Percentiles rank a stretch among this genome's conserved stretches.
phyloP scores from a whole-genome alignment of 495 filamentous ascomycete genomes.

The Neurospora sp. region DNA sequence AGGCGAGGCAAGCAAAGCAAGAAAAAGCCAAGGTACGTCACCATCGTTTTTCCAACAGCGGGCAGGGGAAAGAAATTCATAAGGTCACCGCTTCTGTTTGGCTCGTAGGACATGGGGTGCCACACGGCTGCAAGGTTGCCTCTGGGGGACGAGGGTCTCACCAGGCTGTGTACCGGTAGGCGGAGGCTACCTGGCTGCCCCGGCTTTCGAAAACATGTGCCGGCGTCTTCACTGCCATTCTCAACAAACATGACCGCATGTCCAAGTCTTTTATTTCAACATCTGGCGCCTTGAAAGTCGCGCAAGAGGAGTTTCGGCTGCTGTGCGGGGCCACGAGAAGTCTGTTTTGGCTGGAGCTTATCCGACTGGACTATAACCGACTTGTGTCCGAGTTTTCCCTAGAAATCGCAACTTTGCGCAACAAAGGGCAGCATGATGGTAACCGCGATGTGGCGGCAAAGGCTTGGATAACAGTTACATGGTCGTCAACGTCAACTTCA shows the following conservation, averaged over 20 bases:
- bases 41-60: neutral
- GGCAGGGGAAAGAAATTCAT: neutral
- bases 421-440: neutral
- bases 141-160: conserved; percentile 4
- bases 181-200: neutral
- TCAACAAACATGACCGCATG: conserved; percentile 1
- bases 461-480: neutral
- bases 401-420: neutral
- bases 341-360: neutral
- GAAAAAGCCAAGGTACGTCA: neutral
- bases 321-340: neutral
- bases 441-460: neutral
- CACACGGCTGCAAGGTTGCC: conserved; percentile 14
- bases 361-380: neutral
- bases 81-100: neutral
- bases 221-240: neutral
- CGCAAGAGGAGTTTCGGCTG: neutral
- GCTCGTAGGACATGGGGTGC: conserved; percentile 2
- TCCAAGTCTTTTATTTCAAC: neutral
- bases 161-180: conserved; percentile 9
- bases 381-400: neutral
- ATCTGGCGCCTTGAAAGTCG: neutral
- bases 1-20: neutral
- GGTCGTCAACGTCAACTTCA: neutral
- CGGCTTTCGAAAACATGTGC: neutral